Conservation (phyloP, 306 rosid genomes). For the Spatholobus suberectus region DNA sequence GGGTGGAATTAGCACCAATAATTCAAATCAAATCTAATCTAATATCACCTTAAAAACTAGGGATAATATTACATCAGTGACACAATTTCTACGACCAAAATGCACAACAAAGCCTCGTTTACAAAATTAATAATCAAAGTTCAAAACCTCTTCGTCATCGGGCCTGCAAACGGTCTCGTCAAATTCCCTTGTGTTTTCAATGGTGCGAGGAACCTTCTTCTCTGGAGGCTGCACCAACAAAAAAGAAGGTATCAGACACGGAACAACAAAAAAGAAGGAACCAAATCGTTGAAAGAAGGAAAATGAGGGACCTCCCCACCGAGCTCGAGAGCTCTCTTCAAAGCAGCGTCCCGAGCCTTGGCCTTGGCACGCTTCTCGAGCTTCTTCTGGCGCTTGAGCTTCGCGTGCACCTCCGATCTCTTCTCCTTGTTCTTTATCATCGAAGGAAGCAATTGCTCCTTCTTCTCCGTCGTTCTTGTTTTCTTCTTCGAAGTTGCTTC, state of each 20-base stretch:
- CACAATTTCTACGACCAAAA: too few relatives aligned
- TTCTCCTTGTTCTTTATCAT: constrained; percentile 96
- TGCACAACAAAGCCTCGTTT: too few relatives aligned
- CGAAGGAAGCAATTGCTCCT: constrained; percentile 66
- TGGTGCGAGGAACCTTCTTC: constrained; percentile 72
- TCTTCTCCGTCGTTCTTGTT: constrained; percentile 42
- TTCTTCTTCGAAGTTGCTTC: neutral
- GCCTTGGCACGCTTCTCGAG: constrained; percentile 80
- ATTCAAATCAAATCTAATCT: neutral
- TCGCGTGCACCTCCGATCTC: constrained; percentile 75
- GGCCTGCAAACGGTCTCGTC: constrained; percentile 92
- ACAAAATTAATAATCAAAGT: too few relatives aligned
- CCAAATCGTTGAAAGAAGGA: neutral
- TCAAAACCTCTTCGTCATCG: constrained; percentile 96
- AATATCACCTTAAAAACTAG: neutral
- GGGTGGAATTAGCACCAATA: neutral
- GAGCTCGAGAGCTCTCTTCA: constrained; percentile 84
- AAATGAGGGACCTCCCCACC: constrained; percentile 97
- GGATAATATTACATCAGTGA: neutral
- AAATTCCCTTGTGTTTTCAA: constrained; percentile 87
- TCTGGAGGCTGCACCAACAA: constrained; percentile 62
- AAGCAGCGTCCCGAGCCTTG: constrained; percentile 77
- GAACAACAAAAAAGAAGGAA: neutral
- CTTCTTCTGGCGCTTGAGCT: constrained; percentile 79
- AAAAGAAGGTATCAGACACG: neutral